phyloP scores from a whole-genome alignment of 164 flowering plant species.

The Annona cherimola region DNA sequence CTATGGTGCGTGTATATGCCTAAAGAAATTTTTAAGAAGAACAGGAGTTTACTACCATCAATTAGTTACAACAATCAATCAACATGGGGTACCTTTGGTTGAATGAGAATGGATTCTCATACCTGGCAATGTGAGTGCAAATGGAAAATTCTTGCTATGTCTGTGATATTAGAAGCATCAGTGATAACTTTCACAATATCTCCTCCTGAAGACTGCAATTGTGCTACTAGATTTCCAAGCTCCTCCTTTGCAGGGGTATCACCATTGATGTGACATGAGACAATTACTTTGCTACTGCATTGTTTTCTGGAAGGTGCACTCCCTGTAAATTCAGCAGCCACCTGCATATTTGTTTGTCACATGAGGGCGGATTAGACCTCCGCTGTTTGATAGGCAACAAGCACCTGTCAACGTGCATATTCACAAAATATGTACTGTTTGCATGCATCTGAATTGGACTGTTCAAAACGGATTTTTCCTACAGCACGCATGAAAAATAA shows the following conservation, averaged over 20 bases:
- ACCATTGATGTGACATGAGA: conserved; percentile 25
- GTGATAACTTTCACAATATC: conserved; percentile 45
- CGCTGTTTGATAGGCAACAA: background rate
- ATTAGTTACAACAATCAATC: no score
- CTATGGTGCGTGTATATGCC: background rate
- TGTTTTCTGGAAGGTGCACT: conserved; percentile 9
- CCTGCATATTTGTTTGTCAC: conserved; percentile 26
- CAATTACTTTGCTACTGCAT: conserved; percentile 28
- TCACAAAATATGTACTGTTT: background rate
- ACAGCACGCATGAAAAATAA: background rate
- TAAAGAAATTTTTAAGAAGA: no score
- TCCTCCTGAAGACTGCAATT: conserved; percentile 48
- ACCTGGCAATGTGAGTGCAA: conserved; percentile 49
- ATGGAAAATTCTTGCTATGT: conserved; percentile 33
- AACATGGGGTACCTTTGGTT: no score
- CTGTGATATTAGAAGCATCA: conserved; percentile 40
- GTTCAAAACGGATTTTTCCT: background rate
- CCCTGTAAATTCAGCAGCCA: conserved; percentile 27
- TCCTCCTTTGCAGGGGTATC: conserved; percentile 33
- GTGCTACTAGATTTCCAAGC: conserved; percentile 32
- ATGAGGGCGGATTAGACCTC: background rate
- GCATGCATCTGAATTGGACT: background rate
- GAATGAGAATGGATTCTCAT: background rate
- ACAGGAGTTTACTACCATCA: no score
- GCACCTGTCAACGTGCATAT: background rate